Evolutionary conservation across 352 stramenopile genomes (phyloP).

Genomic region (Aphanomyces astaci): DNA sequence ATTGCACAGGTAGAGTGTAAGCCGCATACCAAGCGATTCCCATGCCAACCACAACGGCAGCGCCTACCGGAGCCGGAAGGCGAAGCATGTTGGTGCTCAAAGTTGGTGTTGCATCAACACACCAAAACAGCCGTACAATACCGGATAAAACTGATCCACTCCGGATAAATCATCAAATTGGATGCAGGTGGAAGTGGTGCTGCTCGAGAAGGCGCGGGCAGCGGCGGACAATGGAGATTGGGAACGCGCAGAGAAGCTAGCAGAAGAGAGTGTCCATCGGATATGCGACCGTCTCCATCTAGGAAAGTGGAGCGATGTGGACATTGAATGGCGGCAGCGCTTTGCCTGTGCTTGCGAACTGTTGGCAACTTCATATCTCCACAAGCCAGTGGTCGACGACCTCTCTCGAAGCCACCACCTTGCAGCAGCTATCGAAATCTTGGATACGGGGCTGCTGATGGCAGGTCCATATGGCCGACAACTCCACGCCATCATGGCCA

Average conservation of each 20-base stretch:
- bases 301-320: slow-evolving; percentile 57
- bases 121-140: too few species aligned
- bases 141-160: too few species aligned
- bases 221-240: too few species aligned
- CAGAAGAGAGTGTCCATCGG: slow-evolving; percentile 40
- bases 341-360: slow-evolving; percentile 52
- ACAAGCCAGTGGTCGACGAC: slow-evolving; percentile 16
- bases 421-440: neutral
- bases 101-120: too few species aligned
- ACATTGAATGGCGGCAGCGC: slow-evolving; percentile 44
- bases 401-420: neutral
- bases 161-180: too few species aligned
- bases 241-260: slow-evolving; percentile 13
- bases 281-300: slow-evolving; percentile 71
- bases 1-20: too few species aligned
- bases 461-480: slow-evolving; percentile 37
- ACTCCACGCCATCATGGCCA: slow-evolving; percentile 44
- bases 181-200: too few species aligned
- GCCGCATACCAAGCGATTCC: too few species aligned
- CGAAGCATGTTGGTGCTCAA: too few species aligned
- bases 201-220: too few species aligned
- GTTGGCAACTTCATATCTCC: slow-evolving; percentile 24
- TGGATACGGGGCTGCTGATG: slow-evolving; percentile 64
- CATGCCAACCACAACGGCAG: too few species aligned
- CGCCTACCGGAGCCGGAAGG: too few species aligned